Evolutionary conservation across 2,329 filamentous ascomycete species (phyloP).

Genomic region (Stemphylium beticola): DNA sequence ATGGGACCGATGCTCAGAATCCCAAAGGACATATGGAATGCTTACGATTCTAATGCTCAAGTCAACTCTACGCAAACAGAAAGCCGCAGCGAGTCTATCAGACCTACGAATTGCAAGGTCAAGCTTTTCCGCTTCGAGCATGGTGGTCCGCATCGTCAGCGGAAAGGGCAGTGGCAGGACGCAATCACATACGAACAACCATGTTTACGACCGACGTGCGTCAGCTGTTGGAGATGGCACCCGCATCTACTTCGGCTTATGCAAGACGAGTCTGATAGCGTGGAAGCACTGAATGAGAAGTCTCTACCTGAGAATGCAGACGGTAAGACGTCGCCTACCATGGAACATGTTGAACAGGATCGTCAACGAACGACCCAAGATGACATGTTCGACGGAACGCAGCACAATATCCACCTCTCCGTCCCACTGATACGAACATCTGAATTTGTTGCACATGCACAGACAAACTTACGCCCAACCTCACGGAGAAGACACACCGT

Average conservation of each 20-base stretch:
- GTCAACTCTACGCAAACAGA: not conserved
- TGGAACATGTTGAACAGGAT: too few species aligned
- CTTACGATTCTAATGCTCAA: not conserved
- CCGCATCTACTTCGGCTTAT: constrained; percentile 4
- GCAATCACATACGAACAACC: constrained; percentile 18
- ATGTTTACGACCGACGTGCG: constrained; percentile 21
- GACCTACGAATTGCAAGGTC: constrained; percentile 18
- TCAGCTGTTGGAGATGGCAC: constrained; percentile 23
- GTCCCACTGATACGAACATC: too few species aligned
- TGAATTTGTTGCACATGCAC: not conserved
- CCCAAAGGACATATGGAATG: constrained; percentile 20
- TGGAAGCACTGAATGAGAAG: too few species aligned
- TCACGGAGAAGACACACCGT: not conserved
- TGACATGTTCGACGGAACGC: not conserved
- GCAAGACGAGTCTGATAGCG: too few species aligned
- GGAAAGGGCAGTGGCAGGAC: constrained; percentile 6
- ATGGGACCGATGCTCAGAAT: constrained; percentile 16
- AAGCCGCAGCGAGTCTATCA: not conserved
- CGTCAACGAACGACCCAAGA: not conserved
- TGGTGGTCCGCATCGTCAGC: constrained; percentile 17
- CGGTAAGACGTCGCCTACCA: not conserved
- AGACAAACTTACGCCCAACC: not conserved
- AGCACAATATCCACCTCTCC: not conserved
- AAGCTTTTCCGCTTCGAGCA: constrained; percentile 23
- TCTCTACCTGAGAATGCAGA: not conserved